These are phyloP conservation scores for Venturia carpophila DNA, from an alignment of 2,329 filamentous ascomycete species.

Conservation along the genomic window DNA sequence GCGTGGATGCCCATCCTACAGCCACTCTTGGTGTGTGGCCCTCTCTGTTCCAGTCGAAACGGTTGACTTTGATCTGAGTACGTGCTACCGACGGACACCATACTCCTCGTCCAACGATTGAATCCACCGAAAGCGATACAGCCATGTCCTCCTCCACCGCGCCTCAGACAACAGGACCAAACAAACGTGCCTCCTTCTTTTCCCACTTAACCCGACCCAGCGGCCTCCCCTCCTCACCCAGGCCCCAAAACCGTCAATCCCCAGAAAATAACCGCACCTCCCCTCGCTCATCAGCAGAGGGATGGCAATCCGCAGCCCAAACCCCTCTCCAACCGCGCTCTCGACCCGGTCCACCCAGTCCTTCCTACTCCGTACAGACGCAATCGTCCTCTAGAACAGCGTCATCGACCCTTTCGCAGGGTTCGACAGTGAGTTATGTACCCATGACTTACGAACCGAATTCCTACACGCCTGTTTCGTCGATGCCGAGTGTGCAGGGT, in stretches of 20 bases:
- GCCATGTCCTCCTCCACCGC: neutral
- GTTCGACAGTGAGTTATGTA: neutral
- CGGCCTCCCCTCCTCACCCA: neutral
- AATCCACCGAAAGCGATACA: neutral
- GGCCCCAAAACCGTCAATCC: neutral
- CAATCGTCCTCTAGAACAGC: neutral
- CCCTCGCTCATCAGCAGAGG: neutral
- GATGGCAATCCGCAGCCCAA: neutral
- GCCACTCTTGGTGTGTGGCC: neutral
- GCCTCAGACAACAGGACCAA: neutral
- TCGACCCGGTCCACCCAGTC: neutral
- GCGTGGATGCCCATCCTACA: neutral
- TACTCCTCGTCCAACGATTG: neutral
- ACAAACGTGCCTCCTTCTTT: constrained; percentile 9
- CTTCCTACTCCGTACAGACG: neutral
- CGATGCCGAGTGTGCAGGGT: neutral
- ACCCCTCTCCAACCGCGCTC: neutral
- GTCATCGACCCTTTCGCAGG: neutral
- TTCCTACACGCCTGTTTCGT: neutral
- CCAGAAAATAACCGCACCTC: neutral
- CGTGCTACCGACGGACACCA: neutral
- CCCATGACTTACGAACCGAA: neutral
- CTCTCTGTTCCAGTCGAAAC: neutral
- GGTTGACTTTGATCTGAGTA: neutral
- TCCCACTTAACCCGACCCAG: neutral